Conservation (phyloP, 495 filamentous ascomycete genomes). For the Pseudomonodictys pantanalensis region DNA sequence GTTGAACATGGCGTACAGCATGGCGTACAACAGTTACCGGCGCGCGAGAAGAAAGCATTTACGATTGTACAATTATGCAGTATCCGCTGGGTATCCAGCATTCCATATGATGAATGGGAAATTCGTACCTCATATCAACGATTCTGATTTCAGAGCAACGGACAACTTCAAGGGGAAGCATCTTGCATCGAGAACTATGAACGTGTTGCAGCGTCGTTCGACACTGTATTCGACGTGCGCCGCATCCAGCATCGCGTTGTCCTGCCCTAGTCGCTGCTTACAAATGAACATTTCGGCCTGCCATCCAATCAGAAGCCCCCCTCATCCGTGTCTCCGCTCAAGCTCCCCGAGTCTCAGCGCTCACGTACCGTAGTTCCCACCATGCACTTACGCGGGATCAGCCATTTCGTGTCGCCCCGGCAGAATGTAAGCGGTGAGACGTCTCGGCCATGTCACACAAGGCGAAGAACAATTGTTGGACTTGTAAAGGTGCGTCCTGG, state of each 20-base stretch:
- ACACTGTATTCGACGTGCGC: background rate
- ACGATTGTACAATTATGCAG: too few relatives aligned
- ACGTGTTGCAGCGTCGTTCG: background rate
- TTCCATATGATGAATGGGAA: too few relatives aligned
- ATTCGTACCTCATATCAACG: too few relatives aligned
- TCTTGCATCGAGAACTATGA: too few relatives aligned
- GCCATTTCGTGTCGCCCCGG: background rate
- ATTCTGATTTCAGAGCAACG: too few relatives aligned
- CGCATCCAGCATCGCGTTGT: background rate
- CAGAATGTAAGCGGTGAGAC: background rate
- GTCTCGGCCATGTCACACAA: background rate
- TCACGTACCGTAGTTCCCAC: background rate
- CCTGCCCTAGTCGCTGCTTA: background rate
- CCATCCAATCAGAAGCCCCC: background rate
- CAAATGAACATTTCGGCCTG: background rate
- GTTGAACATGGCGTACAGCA: too few relatives aligned
- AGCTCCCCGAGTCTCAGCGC: too few relatives aligned
- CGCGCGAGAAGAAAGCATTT: too few relatives aligned
- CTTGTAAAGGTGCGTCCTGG: conserved; percentile 15
- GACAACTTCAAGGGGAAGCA: background rate
- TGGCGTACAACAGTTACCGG: background rate
- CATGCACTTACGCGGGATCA: background rate
- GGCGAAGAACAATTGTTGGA: conserved; percentile 18
- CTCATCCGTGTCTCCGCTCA: background rate
- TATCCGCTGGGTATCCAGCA: too few relatives aligned